A percentile compares a stretch with the other conserved stretches of the same genome.
Conservation (phyloP, 2,329 filamentous ascomycete genomes). For the Beauveria pseudobassiana region DNA sequence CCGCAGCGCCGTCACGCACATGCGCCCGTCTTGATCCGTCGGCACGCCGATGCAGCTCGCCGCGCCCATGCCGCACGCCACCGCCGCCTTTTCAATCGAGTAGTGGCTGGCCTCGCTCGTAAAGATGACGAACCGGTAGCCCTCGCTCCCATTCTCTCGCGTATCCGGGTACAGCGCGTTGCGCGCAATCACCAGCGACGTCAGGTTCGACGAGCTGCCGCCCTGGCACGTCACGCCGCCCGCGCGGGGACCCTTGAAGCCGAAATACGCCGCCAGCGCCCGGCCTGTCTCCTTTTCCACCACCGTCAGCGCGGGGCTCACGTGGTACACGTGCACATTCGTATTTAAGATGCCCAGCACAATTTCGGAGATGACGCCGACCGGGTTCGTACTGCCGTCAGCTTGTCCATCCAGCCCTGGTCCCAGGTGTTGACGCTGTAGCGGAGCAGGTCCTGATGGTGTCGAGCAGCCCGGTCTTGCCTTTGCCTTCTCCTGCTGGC, state of each 20-base stretch:
- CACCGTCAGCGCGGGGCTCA: conserved; percentile 79
- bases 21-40: conserved; percentile 63
- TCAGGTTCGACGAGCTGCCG: conserved; percentile 76
- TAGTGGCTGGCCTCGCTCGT: conserved; percentile 89
- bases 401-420: conserved; percentile 91
- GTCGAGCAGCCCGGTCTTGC: conserved; percentile 66
- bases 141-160: conserved; percentile 67
- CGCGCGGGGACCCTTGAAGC: conserved; percentile 62
- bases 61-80: conserved; percentile 77
- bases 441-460: conserved; percentile 64
- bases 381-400: conserved; percentile 87
- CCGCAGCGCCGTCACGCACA: conserved; percentile 61
- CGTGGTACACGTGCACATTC: conserved; percentile 88
- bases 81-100: conserved; percentile 85
- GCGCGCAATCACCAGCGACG: conserved; percentile 77
- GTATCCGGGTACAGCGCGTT: conserved; percentile 76
- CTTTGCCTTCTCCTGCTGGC: conserved; percentile 45
- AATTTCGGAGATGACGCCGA: conserved; percentile 81
- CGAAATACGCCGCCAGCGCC: conserved; percentile 68
- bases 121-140: conserved; percentile 70
- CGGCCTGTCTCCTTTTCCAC: conserved; percentile 78
- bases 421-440: conserved; percentile 98
- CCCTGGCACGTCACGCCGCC: conserved; percentile 74
- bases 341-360: conserved; percentile 83
- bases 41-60: conserved; percentile 65